Conservation (phyloP, 2,329 filamentous ascomycete species). For the Ophiostoma sp. region DNA sequence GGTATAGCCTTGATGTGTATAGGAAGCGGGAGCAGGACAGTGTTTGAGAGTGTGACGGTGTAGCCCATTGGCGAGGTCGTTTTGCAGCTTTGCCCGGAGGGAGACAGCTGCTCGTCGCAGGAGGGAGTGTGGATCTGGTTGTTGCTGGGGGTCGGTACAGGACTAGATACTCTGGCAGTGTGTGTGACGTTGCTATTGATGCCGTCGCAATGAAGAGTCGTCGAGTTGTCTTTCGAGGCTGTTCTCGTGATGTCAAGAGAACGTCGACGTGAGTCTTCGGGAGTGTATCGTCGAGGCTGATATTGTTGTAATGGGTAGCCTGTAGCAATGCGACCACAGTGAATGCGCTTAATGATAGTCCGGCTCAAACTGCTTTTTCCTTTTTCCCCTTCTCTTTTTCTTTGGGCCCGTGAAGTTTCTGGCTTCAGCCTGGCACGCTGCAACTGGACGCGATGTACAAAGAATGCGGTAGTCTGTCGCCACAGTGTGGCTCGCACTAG, state of each 20-base stretch:
- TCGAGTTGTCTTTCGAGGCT: no score
- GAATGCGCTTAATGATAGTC: not conserved
- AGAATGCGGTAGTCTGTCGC: conserved; percentile 11
- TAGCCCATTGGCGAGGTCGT: conserved; percentile 17
- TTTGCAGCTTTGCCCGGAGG: conserved; percentile 5
- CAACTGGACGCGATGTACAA: conserved; percentile 10
- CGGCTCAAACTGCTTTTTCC: not conserved
- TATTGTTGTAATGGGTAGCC: not conserved
- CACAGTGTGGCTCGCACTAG: conserved; percentile 9
- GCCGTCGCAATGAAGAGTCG: not conserved
- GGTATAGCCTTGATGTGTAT: not conserved
- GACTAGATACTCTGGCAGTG: not conserved
- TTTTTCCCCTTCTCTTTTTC: not conserved
- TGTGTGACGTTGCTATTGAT: not conserved
- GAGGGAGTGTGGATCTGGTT: not conserved
- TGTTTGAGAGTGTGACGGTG: not conserved
- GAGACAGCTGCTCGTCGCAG: not conserved
- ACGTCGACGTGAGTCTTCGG: not conserved
- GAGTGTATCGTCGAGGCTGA: not conserved
- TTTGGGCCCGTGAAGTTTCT: conserved; percentile 12
- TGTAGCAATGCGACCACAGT: not conserved
- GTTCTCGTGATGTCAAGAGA: not conserved
- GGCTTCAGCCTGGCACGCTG: conserved; percentile 12
- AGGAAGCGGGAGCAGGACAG: not conserved
- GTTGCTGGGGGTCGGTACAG: not conserved